Evolutionary conservation across 2,329 filamentous ascomycete genomes (phyloP).

Genomic region (Xylaria sp.): DNA sequence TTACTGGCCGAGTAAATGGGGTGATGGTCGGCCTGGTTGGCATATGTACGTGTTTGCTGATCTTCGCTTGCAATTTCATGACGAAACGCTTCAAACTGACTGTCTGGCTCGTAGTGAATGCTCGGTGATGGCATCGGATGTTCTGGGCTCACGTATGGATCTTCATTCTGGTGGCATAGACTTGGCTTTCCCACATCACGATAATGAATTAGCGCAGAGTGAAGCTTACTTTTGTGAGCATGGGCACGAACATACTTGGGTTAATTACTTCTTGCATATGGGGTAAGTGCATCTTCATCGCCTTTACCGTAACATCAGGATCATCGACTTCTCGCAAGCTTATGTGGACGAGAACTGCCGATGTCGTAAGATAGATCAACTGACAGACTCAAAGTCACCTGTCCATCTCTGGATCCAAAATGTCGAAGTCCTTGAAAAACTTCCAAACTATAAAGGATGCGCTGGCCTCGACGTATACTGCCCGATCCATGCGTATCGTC

Average conservation of each 20-base stretch:
- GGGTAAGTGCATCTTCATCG: conserved; percentile 55
- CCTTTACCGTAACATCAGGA: not conserved
- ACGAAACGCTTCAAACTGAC: conserved; percentile 14
- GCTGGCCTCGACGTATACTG: conserved; percentile 74
- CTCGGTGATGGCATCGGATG: conserved; percentile 80
- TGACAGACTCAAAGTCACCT: conserved; percentile 63
- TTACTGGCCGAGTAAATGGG: conserved; percentile 89
- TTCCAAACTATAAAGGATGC: conserved; percentile 93
- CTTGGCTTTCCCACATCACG: conserved; percentile 89
- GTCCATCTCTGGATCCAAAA: conserved; percentile 89
- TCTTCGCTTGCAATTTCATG: not conserved
- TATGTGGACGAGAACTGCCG: not conserved
- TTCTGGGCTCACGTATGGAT: conserved; percentile 87
- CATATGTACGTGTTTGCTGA: conserved; percentile 69
- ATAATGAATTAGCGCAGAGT: conserved; percentile 82
- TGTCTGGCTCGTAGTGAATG: conserved; percentile 30
- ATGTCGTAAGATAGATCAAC: not conserved
- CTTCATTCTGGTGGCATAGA: conserved; percentile 95
- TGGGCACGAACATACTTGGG: conserved; percentile 75
- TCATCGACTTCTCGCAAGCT: not conserved
- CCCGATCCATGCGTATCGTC: conserved; percentile 82
- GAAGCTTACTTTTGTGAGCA: conserved; percentile 73
- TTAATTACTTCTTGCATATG: conserved; percentile 97
- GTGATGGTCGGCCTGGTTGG: conserved; percentile 89
- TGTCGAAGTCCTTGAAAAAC: conserved; percentile 96